Conservation (phyloP, 805 yeast genomes). For the Ogataea methanolica region DNA sequence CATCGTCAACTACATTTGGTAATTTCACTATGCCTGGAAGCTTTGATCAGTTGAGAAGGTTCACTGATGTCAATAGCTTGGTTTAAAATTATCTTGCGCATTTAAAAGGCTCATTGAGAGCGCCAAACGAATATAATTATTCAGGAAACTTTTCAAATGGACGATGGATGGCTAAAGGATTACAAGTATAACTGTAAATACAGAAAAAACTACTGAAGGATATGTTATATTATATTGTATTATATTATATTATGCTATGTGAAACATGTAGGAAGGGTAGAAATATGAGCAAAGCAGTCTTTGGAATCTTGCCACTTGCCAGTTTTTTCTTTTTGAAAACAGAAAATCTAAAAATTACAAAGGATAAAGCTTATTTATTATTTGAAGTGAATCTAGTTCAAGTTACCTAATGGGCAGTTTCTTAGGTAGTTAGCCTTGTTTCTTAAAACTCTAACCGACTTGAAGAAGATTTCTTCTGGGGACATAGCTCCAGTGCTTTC, state of each 20-base stretch:
- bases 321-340: too few relatives aligned
- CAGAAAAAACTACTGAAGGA: too few relatives aligned
- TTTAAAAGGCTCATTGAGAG: too few relatives aligned
- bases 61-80: constrained; percentile 7
- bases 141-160: too few relatives aligned
- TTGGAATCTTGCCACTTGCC: too few relatives aligned
- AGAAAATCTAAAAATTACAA: too few relatives aligned
- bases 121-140: neutral
- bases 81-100: constrained; percentile 1
- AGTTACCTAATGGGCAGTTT: constrained; percentile 64
- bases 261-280: too few relatives aligned
- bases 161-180: too few relatives aligned
- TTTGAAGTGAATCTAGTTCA: constrained; percentile 13
- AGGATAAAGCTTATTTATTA: neutral
- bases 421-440: constrained; percentile 79
- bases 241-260: too few relatives aligned
- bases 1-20: neutral
- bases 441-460: constrained; percentile 78
- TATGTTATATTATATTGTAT: too few relatives aligned
- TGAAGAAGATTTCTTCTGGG: constrained; percentile 93
- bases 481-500: constrained; percentile 97
- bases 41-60: constrained; percentile 10
- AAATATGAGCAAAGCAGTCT: too few relatives aligned
- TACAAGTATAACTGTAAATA: too few relatives aligned
- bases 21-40: constrained; percentile 8